A percentile compares a stretch with the other conserved stretches of the same genome.
Conservation (phyloP, 2,329 filamentous ascomycete species). For the Fusarium sp. region DNA sequence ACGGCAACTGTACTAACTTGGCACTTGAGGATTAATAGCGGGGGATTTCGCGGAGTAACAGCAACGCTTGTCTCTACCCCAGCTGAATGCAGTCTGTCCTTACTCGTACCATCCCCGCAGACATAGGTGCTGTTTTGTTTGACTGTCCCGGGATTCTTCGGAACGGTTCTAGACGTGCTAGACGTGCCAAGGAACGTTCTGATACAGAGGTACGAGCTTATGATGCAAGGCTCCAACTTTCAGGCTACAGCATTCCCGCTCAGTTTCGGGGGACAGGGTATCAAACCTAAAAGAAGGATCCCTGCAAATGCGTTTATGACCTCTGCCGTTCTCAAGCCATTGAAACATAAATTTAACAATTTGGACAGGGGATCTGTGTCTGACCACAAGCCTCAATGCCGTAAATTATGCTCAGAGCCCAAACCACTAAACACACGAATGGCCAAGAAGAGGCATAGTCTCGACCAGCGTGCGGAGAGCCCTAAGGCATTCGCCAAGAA, state of each 20-base stretch:
- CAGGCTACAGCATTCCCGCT: not conserved
- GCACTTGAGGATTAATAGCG: not conserved
- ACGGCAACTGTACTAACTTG: not conserved
- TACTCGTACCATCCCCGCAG: constrained; percentile 15
- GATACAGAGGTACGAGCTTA: not conserved
- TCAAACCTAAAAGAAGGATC: not conserved
- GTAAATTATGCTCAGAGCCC: not conserved
- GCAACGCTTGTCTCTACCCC: not conserved
- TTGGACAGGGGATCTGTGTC: not conserved
- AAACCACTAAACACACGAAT: not conserved
- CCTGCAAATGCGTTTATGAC: not conserved
- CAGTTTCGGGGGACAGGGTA: not conserved
- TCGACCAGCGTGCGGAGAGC: constrained; percentile 8
- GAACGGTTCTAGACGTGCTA: constrained; percentile 6
- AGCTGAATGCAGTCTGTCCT: not conserved
- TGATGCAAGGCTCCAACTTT: constrained; percentile 17
- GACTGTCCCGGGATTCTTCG: constrained; percentile 15
- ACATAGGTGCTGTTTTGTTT: not conserved
- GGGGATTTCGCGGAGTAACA: not conserved
- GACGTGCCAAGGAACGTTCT: constrained; percentile 7
- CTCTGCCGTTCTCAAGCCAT: not conserved
- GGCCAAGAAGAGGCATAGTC: not conserved
- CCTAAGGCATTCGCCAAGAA: not conserved
- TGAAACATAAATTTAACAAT: not conserved
- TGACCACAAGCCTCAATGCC: not conserved